phyloP scores from a whole-genome alignment of 805 yeast species.

The Candida silvicultrix region DNA sequence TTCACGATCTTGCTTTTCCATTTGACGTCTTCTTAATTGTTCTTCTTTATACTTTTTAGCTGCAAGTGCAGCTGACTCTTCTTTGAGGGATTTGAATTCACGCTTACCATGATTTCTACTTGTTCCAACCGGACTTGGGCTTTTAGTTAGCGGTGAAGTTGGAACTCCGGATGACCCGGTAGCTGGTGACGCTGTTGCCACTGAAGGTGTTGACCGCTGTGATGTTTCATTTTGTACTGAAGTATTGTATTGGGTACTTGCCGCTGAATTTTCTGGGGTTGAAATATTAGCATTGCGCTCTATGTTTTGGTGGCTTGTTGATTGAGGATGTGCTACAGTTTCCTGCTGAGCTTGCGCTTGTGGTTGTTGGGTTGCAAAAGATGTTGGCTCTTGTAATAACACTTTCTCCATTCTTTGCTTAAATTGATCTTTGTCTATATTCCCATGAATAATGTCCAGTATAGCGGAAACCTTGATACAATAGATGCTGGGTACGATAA shows the following conservation, averaged over 20 bases:
- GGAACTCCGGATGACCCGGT: slow-evolving; percentile 4
- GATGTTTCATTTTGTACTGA: neutral
- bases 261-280: neutral
- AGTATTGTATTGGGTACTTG: slow-evolving; percentile 2
- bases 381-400: neutral
- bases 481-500: slow-evolving; percentile 49
- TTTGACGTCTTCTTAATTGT: slow-evolving; percentile 26
- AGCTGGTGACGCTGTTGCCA: neutral
- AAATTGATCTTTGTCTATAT: slow-evolving; percentile 22
- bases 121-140: slow-evolving; percentile 3
- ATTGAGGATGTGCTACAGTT: too few species aligned
- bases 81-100: slow-evolving; percentile 27
- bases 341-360: neutral
- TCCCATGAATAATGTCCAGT: slow-evolving; percentile 34
- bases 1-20: slow-evolving; percentile 44
- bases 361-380: neutral
- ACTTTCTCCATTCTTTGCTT: slow-evolving; percentile 19
- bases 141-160: slow-evolving; percentile 1
- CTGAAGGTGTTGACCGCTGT: neutral
- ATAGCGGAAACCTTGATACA: slow-evolving; percentile 44
- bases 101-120: neutral
- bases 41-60: slow-evolving; percentile 33
- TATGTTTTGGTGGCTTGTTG: neutral
- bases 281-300: neutral
- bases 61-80: slow-evolving; percentile 34